Evolutionary conservation across 1,139 yeast species (phyloP).

Genomic region (Saccharomyces pastorianus): DNA sequence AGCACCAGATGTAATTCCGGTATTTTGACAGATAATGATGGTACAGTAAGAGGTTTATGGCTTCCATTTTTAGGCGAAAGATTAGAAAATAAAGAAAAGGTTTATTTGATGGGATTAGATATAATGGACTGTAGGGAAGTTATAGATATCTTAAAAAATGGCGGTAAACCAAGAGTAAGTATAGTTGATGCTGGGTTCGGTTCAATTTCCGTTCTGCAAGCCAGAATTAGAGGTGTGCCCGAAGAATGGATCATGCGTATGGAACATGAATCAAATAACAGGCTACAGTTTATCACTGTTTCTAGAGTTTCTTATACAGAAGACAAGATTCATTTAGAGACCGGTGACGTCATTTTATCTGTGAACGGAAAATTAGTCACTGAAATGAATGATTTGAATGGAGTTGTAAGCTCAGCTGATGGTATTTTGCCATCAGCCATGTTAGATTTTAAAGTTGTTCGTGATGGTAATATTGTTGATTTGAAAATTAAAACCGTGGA

Average conservation of each 20-base stretch:
- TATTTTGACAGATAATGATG: constrained; percentile 67
- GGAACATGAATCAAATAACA: constrained; percentile 52
- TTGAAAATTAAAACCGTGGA: constrained; percentile 53
- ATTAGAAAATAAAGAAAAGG: constrained; percentile 46
- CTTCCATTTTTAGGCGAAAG: constrained; percentile 72
- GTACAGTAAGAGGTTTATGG: constrained; percentile 80
- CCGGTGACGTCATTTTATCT: constrained; percentile 67
- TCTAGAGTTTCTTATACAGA: constrained; percentile 55
- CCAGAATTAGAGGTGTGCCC: constrained; percentile 78
- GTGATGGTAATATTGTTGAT: constrained; percentile 49
- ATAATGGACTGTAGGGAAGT: constrained; percentile 54
- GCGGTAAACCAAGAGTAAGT: constrained; percentile 47
- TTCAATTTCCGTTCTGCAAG: constrained; percentile 61
- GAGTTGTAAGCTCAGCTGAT: constrained; percentile 37
- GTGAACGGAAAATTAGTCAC: constrained; percentile 59
- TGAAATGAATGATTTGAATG: constrained; percentile 57
- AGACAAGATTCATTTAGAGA: constrained; percentile 36
- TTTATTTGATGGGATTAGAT: constrained; percentile 77
- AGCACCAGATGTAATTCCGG: constrained; percentile 77
- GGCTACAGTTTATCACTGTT: constrained; percentile 65
- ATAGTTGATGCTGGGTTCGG: constrained; percentile 75
- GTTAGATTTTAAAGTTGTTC: constrained; percentile 55
- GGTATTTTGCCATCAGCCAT: constrained; percentile 27
- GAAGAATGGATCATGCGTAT: constrained; percentile 70
- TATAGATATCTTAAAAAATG: constrained; percentile 45